Base-by-base conservation (phyloP, 1,284 basidiomycete species). In the Irpex lacteus region DNA sequence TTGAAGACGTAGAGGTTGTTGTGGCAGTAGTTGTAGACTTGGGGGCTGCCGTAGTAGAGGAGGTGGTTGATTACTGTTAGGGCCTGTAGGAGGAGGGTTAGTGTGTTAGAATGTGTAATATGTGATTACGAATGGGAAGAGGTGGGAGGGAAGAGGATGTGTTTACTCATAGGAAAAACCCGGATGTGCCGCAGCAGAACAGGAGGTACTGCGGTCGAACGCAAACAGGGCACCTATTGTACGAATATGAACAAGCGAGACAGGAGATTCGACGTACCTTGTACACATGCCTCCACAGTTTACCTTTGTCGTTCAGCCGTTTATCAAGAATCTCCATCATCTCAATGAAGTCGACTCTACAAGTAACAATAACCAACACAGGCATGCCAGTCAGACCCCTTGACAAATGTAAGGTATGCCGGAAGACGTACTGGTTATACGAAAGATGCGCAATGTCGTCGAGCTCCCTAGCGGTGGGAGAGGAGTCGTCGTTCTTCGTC, bases 271-370 rank as follows among this genome's bases (percentile, higher is more conserved):
- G 36, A 49, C 78, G 66, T 69, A 90, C 94, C 85, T 99, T 99
- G 88, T 98, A 98, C 64, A 98, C 97, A 82, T 99, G 97, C 52
- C 96, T 85, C 98, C 97, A 99, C 73, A 98, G 97, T 86, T 98
- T 98, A 49, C 98, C 97, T 81, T 98, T 98, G 81, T 99, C 97
- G 72, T 98, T 98, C 70, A 99, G 78, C 58, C 97, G 87, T 80
- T 98, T 99, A 79, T 98, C 97, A 60, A 99, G 84, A 89, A 98
- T 96, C 80, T 98, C 95, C 93, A 99, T 98, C 73, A 99, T 96
- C 77, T 99, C 98, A 36, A 98, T 91, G 76, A 98, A 98, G 75
- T 98, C 96, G 66, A 88, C 89, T 75, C 95, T 97, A 71, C 21
- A 21, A n/a, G 59, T 52, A n/a, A 47, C 44, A 47, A n/a, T n/a